Conservation (phyloP, 768 basidiomycete genomes). For the Floccularia luteovirens region DNA sequence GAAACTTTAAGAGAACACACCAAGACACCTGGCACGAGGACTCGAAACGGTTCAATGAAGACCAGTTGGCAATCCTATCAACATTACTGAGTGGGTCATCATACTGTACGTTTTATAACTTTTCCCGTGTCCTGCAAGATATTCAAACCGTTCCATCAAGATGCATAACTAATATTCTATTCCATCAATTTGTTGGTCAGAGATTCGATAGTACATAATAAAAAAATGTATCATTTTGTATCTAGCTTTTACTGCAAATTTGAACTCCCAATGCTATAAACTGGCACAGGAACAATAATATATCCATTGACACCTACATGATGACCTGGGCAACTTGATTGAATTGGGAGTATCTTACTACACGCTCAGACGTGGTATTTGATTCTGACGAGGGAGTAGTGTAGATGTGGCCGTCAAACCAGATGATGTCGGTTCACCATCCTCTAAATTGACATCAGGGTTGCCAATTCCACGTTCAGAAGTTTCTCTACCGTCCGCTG, state of each 20-base stretch:
- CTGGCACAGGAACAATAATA: too few relatives aligned
- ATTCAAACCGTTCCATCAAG: not conserved
- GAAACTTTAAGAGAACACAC: slow-evolving; percentile 76
- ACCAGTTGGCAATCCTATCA: slow-evolving; percentile 75
- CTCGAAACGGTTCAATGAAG: slow-evolving; percentile 77
- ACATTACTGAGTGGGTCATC: slow-evolving; percentile 83
- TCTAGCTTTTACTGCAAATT: too few relatives aligned
- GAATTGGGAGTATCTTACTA: slow-evolving; percentile 17
- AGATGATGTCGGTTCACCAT: slow-evolving; percentile 23
- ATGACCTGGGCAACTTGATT: slow-evolving; percentile 1
- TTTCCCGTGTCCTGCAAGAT: slow-evolving; percentile 4
- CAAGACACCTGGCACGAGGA: slow-evolving; percentile 91
- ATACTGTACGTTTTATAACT: slow-evolving; percentile 47
- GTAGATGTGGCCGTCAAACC: slow-evolving; percentile 17
- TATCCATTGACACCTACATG: too few relatives aligned
- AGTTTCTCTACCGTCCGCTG: slow-evolving; percentile 57
- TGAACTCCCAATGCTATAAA: too few relatives aligned
- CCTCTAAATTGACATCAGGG: slow-evolving; percentile 34
- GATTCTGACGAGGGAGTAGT: slow-evolving; percentile 26
- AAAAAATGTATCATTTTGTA: too few relatives aligned
- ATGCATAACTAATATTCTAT: not conserved
- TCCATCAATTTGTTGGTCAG: too few relatives aligned
- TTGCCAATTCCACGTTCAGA: slow-evolving; percentile 42
- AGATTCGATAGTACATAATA: too few relatives aligned
- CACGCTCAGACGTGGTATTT: slow-evolving; percentile 33